Conservation (phyloP, 306 rosid species). For the Vigna reflexopilosa region DNA sequence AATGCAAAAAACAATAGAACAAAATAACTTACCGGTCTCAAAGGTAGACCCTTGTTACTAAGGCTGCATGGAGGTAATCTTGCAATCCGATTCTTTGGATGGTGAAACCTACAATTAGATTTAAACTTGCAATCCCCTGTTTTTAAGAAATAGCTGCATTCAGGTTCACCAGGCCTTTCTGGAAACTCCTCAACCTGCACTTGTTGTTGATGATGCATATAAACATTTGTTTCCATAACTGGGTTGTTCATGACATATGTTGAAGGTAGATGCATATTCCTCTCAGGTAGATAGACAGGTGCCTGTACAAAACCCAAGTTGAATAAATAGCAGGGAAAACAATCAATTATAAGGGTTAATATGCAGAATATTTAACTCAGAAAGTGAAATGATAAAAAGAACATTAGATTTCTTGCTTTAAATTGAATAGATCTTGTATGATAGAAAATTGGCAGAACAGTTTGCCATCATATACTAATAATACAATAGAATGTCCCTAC, state of each 20-base stretch:
- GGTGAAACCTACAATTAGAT: conserved; percentile 85
- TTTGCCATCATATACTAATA: conserved; percentile 17
- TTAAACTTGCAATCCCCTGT: conserved; percentile 87
- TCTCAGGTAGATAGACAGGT: conserved; percentile 69
- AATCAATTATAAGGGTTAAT: not conserved
- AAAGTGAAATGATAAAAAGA: not conserved
- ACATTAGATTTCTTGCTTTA: conserved; percentile 19
- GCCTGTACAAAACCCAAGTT: conserved; percentile 63
- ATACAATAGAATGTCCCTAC: conserved; percentile 13
- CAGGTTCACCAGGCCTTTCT: conserved; percentile 92
- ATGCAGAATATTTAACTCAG: not conserved
- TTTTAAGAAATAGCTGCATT: conserved; percentile 83
- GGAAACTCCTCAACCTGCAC: conserved; percentile 68
- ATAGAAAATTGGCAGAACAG: conserved; percentile 17
- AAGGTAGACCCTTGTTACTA: conserved; percentile 88
- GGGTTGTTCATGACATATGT: conserved; percentile 62
- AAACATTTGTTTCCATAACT: conserved; percentile 54
- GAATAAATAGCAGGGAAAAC: conserved; percentile 28
- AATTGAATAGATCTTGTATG: conserved; percentile 5
- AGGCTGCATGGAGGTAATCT: conserved; percentile 57
- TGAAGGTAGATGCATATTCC: conserved; percentile 62
- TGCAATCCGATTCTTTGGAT: conserved; percentile 70
- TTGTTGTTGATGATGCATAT: conserved; percentile 56
- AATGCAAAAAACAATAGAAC: not conserved
- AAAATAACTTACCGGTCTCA: conserved; percentile 80